These are phyloP conservation scores for Chenopodium formosanum DNA, from an alignment of 148 eudicot genomes.

Conservation along the genomic window DNA sequence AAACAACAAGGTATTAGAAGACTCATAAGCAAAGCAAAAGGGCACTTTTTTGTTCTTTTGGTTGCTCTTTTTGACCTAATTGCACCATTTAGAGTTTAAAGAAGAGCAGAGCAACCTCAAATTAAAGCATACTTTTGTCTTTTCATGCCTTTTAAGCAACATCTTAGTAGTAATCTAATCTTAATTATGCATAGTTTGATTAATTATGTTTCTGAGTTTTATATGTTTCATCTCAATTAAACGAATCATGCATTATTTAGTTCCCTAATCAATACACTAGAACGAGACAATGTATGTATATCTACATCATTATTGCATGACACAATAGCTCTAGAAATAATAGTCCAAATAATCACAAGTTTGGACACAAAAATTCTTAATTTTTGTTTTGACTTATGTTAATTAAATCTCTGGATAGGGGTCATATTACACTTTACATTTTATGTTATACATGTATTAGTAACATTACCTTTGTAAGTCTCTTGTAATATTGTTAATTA, in stretches of 20 bases:
- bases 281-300: neutral
- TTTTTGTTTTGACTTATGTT: too few species aligned
- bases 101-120: conserved; percentile 20
- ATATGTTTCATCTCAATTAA: neutral
- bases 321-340: too few species aligned
- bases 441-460: too few species aligned
- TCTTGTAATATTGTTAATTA: too few species aligned
- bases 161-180: neutral
- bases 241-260: neutral
- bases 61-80: conserved; percentile 9
- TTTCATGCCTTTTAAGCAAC: conserved; percentile 39
- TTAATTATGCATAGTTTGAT: conserved; percentile 7
- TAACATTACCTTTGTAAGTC: too few species aligned
- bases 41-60: neutral
- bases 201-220: neutral
- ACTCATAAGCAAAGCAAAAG: conserved; percentile 11
- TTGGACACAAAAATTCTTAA: too few species aligned
- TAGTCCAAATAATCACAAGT: too few species aligned
- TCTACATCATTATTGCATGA: neutral
- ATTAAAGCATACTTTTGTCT: conserved; percentile 24
- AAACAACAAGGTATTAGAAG: conserved; percentile 2
- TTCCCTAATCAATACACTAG: neutral
- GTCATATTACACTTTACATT: too few species aligned
- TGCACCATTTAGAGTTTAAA: neutral
- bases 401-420: too few species aligned